Evolutionary conservation across 768 basidiomycete genomes (phyloP).

Genomic region (Macrolepiota albuminosa): DNA sequence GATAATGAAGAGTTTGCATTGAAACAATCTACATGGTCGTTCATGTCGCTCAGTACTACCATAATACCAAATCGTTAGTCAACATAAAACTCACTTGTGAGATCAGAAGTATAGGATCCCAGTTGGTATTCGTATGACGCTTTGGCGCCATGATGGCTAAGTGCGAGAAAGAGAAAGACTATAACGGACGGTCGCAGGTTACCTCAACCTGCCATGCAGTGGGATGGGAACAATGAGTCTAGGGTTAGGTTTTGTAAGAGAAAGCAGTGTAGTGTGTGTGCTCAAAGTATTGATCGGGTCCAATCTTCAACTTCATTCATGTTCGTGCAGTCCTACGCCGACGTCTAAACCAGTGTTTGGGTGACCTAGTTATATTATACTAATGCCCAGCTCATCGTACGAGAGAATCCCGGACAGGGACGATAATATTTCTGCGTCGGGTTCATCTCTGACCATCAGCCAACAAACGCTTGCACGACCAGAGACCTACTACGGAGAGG

Average conservation of each 20-base stretch:
- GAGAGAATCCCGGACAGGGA: slow-evolving; percentile 13
- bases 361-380: background rate
- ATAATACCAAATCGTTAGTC: background rate
- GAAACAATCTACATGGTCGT: slow-evolving; percentile 72
- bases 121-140: slow-evolving; percentile 42
- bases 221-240: slow-evolving; percentile 12
- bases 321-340: background rate
- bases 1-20: slow-evolving; percentile 90
- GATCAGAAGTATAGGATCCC: slow-evolving; percentile 87
- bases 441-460: slow-evolving; percentile 8
- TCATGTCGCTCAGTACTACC: background rate
- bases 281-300: background rate
- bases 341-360: background rate
- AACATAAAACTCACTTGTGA: slow-evolving; percentile 58
- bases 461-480: slow-evolving; percentile 16
- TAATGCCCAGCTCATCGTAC: slow-evolving; percentile 13
- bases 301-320: background rate
- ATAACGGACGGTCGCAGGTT: background rate
- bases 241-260: slow-evolving; percentile 13
- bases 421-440: background rate
- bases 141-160: slow-evolving; percentile 27
- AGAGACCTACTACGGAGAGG: slow-evolving; percentile 65
- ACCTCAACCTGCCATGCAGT: slow-evolving; percentile 10
- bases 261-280: too few species aligned
- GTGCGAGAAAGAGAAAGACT: background rate